Conservation (phyloP, 345 rosid genomes). For the Eucalyptus tenuipes region DNA sequence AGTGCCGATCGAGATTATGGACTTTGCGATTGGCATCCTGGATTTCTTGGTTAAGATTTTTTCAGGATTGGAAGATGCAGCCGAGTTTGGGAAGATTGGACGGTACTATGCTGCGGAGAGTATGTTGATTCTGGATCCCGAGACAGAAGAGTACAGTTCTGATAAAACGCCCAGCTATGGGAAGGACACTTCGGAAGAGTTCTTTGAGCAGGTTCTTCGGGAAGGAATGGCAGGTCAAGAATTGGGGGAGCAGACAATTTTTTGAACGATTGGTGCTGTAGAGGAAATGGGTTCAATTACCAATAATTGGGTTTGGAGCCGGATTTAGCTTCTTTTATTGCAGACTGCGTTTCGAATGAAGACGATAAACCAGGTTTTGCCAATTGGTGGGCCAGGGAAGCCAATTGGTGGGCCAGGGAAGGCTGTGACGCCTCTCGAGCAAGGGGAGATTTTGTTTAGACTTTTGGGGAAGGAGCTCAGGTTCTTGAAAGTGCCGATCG, state of each 20-base stretch:
- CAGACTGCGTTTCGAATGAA: constrained; percentile 68
- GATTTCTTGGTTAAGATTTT: constrained; percentile 58
- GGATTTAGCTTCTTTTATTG: constrained; percentile 73
- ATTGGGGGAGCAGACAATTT: constrained; percentile 72
- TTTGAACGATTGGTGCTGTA: constrained; percentile 8
- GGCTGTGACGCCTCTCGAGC: constrained; percentile 82
- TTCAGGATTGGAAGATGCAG: constrained; percentile 76
- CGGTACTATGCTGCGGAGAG: constrained; percentile 96
- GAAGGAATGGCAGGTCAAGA: constrained; percentile 98
- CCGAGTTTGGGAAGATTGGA: constrained; percentile 93
- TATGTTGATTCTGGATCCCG: constrained; percentile 78
- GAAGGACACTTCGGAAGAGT: constrained; percentile 67
- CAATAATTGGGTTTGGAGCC: background rate
- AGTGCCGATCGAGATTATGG: constrained; percentile 92
- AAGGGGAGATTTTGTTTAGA: constrained; percentile 73
- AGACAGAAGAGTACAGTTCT: constrained; percentile 69
- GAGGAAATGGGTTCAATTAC: background rate
- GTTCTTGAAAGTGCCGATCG: constrained; percentile 85
- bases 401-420: constrained; percentile 96
- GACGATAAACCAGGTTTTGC: constrained; percentile 59
- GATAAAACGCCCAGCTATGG: constrained; percentile 92
- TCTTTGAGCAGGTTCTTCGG: constrained; percentile 54
- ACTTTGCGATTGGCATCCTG: constrained; percentile 60
- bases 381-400: constrained; percentile 92
- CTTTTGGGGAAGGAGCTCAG: constrained; percentile 70